phyloP scores from a whole-genome alignment of 768 basidiomycete species.

The Sistotremastrum suecicum region DNA sequence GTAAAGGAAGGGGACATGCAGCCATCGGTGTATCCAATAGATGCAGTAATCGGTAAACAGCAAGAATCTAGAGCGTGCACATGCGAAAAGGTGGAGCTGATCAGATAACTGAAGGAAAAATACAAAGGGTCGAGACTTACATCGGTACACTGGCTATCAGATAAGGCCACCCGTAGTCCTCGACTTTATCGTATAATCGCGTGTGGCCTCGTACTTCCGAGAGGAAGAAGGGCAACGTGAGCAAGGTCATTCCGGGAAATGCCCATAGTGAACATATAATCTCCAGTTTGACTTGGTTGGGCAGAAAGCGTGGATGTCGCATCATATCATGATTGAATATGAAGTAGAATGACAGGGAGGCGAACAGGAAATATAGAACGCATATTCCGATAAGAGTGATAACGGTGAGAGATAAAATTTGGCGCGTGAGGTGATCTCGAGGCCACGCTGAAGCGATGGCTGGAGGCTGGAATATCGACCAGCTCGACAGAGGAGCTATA shows the following conservation, averaged over 20 bases:
- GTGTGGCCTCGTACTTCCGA: constrained; percentile 82
- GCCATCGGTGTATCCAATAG: constrained; percentile 91
- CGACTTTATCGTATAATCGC: constrained; percentile 60
- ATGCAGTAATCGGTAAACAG: constrained; percentile 85
- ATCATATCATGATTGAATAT: constrained; percentile 96
- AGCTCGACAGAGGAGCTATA: constrained; percentile 25
- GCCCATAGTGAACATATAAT: constrained; percentile 60
- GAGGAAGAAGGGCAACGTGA: constrained; percentile 91
- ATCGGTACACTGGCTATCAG: constrained; percentile 51
- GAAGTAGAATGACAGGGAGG: constrained; percentile 65
- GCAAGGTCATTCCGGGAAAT: constrained; percentile 67
- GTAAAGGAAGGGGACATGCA: constrained; percentile 79
- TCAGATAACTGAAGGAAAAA: neutral
- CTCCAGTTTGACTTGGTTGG: constrained; percentile 73
- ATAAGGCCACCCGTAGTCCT: constrained; percentile 69
- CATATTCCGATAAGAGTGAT: constrained; percentile 75
- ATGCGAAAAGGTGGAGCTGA: constrained; percentile 6
- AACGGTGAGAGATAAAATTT: constrained; percentile 52
- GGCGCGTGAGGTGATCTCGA: constrained; percentile 68
- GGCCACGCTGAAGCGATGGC: constrained; percentile 62
- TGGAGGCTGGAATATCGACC: constrained; percentile 13
- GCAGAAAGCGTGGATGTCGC: constrained; percentile 85
- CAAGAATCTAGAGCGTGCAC: constrained; percentile 40
- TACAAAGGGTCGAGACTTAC: constrained; percentile 26
- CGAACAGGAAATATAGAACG: constrained; percentile 79